phyloP scores from a whole-genome alignment of 2,329 filamentous ascomycete species.

The Fusarium neocosmosporiellum region DNA sequence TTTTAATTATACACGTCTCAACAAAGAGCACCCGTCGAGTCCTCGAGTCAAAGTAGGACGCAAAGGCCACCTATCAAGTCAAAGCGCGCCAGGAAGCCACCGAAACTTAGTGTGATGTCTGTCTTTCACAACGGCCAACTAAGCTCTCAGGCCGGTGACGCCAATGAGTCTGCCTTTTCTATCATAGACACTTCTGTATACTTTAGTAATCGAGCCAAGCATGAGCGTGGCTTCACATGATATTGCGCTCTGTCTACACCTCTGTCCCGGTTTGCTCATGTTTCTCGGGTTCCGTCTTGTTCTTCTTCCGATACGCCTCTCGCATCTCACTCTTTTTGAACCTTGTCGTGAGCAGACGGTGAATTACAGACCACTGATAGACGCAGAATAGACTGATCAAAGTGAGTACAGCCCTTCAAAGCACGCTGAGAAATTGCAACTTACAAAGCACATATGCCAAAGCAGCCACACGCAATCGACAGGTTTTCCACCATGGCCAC shows the following conservation, averaged over 20 bases:
- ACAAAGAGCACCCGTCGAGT: neutral
- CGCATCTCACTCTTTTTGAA: slow-evolving; percentile 23
- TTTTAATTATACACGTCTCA: neutral
- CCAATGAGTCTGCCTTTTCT: too few species aligned
- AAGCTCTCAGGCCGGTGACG: too few species aligned
- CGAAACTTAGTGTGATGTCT: too few species aligned
- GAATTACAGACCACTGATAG: slow-evolving; percentile 24
- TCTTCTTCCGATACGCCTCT: slow-evolving; percentile 24
- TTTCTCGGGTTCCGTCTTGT: slow-evolving; percentile 3
- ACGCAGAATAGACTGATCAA: slow-evolving; percentile 10
- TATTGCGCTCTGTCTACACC: neutral
- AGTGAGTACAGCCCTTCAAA: neutral
- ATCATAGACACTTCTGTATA: neutral
- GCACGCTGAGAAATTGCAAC: neutral
- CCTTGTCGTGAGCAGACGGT: slow-evolving; percentile 10
- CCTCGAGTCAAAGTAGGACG: too few species aligned
- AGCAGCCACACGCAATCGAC: slow-evolving; percentile 27
- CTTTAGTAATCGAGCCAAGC: neutral
- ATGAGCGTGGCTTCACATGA: neutral
- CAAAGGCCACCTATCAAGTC: too few species aligned
- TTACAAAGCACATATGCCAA: slow-evolving; percentile 30
- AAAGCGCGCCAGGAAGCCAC: too few species aligned
- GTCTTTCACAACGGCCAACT: too few species aligned
- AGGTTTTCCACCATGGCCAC: slow-evolving; percentile 26
- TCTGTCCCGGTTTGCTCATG: neutral